Percentiles rank a stretch among this genome's conserved stretches.
Evolutionary conservation across 306 rosid genomes (phyloP).

Genomic region (Prunus mira): DNA sequence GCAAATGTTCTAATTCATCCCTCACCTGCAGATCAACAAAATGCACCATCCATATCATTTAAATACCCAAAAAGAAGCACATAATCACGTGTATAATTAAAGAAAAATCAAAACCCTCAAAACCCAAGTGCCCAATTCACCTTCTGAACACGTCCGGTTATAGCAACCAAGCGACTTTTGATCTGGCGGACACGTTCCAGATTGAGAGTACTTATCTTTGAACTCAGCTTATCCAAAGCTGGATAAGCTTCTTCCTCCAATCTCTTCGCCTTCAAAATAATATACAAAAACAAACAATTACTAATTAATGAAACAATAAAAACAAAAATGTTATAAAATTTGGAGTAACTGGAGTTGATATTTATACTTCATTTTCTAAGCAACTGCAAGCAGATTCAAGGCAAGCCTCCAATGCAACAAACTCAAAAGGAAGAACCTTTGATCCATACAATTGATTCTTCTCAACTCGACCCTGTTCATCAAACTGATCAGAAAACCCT

Average conservation of each 20-base stretch:
- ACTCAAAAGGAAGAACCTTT: constrained; percentile 84
- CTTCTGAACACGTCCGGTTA: constrained; percentile 95
- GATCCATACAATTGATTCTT: constrained; percentile 44
- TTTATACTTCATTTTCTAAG: constrained; percentile 70
- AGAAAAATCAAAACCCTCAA: too few relatives aligned
- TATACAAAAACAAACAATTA: neutral
- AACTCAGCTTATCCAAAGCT: constrained; percentile 89
- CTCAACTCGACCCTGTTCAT: constrained; percentile 35
- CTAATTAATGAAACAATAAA: neutral
- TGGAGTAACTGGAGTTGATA: neutral
- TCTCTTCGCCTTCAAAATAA: constrained; percentile 56
- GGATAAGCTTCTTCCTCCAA: constrained; percentile 96
- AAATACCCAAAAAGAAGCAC: neutral
- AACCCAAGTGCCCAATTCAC: constrained; percentile 16
- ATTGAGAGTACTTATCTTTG: constrained; percentile 93
- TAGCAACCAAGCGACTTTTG: constrained; percentile 93
- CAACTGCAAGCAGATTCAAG: constrained; percentile 90
- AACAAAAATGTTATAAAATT: neutral
- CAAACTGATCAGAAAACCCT: too few relatives aligned
- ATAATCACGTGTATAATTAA: too few relatives aligned
- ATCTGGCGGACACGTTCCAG: constrained; percentile 95
- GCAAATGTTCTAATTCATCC: constrained; percentile 92
- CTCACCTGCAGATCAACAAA: constrained; percentile 49
- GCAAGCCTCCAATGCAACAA: constrained; percentile 84
- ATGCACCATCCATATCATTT: neutral